Conservation (phyloP, 352 stramenopile species). For the Globisporangium megalacanthum region DNA sequence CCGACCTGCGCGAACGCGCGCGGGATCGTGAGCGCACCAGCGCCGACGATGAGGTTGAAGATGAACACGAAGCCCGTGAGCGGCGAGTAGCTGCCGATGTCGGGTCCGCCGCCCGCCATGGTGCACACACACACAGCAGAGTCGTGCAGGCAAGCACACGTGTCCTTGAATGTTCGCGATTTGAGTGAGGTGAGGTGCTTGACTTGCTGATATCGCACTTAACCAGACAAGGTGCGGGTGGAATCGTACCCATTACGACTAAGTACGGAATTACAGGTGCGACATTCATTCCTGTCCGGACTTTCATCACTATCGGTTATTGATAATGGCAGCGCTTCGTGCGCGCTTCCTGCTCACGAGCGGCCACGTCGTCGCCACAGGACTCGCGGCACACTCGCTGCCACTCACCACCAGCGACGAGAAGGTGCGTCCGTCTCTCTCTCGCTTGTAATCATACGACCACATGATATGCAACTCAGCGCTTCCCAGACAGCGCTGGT, state of each 20-base stretch:
- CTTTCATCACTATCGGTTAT: too few relatives aligned
- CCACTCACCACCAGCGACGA: slow-evolving; percentile 4
- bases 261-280: too few relatives aligned
- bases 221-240: too few relatives aligned
- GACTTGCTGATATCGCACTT: too few relatives aligned
- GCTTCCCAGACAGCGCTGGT: slow-evolving; percentile 18
- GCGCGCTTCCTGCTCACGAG: slow-evolving; percentile 51
- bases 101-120: slow-evolving; percentile 48
- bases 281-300: too few relatives aligned
- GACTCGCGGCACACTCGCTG: slow-evolving; percentile 19
- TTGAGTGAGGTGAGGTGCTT: neutral
- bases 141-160: too few relatives aligned
- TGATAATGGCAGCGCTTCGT: slow-evolving; percentile 13
- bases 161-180: too few relatives aligned
- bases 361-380: slow-evolving; percentile 55
- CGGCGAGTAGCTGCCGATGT: slow-evolving; percentile 74
- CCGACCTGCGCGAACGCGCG: slow-evolving; percentile 81
- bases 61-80: slow-evolving; percentile 89
- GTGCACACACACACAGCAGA: neutral
- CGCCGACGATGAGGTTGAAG: slow-evolving; percentile 88
- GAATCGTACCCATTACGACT: too few relatives aligned
- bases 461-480: neutral
- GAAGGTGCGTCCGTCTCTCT: neutral
- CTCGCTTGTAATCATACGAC: too few relatives aligned
- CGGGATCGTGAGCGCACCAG: slow-evolving; percentile 81